Evolutionary conservation across 345 rosid genomes (phyloP), one percentile per base, ranked within the genome.

Genomic region (Syzygium jambos): DNA sequence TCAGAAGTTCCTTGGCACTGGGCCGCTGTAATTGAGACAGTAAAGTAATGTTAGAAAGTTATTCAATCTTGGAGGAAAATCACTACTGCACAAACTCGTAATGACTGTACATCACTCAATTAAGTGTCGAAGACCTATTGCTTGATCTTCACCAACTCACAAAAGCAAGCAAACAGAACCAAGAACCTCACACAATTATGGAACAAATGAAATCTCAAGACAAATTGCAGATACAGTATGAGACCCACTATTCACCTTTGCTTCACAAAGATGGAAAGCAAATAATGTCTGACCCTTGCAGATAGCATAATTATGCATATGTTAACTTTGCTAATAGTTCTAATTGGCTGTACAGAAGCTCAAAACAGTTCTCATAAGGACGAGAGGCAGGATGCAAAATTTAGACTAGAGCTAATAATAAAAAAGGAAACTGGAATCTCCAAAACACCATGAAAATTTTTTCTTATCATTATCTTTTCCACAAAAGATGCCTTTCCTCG

Each of bases 1-100:
- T 98, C 88, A 96, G 93, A 90, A 98, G 98, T 88, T 98, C 99
- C 94, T 93, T 98, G 84, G 99, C 99, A 90, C 95, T 95, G 91
- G 92, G 96, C 91, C 99, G 94, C 99, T 96, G 97, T 88, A 92
- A 92, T 91, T 52, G 87, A 85, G 92, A 46, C 49, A 82, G 85
- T 57, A 84, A 27, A 59, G n/a, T 46, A 57, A 55, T 65, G 61
- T 61, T 25, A 61, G 59, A 27, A 61, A 86, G 65, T 43, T 68
- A 52, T 43, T 30, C 46, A 59, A 55, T 56, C 38, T 38, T 56
- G 78, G 52, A 85, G 23, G 19, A 54, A 57, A 56, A 85, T n/a
- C 51, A 11, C 51, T 38, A 56, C 23, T 14, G 11, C 73, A 56
- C 27, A 38, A 59, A 52, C 57, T 85, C 6, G 9, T 38, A 43